Base-by-base conservation (phyloP, 768 basidiomycete species). In the Trametes cingulata region DNA sequence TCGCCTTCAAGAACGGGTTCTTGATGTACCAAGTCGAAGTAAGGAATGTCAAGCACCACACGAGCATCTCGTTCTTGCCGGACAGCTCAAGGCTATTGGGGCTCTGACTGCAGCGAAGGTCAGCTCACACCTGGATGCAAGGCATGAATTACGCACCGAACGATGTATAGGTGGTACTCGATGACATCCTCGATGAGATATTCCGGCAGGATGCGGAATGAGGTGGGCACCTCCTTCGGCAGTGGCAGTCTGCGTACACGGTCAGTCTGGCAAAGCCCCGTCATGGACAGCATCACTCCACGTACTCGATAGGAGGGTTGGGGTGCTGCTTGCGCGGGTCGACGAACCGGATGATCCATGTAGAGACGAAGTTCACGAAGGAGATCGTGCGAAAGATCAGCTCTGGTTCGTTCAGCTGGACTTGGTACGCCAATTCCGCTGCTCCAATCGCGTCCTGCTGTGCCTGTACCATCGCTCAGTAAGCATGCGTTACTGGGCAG, bases 11-110 rank as follows among this genome's bases (percentile, higher is more conserved):
- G 80, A 96, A 98, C 0, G 97, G 97, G 67, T 98, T 99, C 78
- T 97, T 97, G 80, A 99, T 95, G 72, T 95, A 98, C 85, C 93
- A 94, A 0, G 95, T 96, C 37, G 93, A 94, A 6, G 88, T 85
- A 61, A 99, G 76, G 81, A 98, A 98, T 2, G 93, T 94, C 65
- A 99, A 76, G 19, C 87, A 82, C 74, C 98, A 98, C 0, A 87
- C 84, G 66, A 98, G 77, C 14, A 98, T 76, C 65, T 95, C 94
- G 12, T 85, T 84, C 76, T 93, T 95, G 45, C 95, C 94, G 0
- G 88, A 80, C 49, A 91, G 74, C 59, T 93, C 90, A 51, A 98
- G 83, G 52, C 88, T 91, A 45, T 93, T 85, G 0, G 93, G 94
- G 0, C 83, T 81, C 35, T 82, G 75, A 27, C 90, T 85, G 56